Evolutionary conservation across 2,329 filamentous ascomycete genomes (phyloP), one percentile per base, ranked within the genome.

Genomic region (Talaromyces albobiverticillius): DNA sequence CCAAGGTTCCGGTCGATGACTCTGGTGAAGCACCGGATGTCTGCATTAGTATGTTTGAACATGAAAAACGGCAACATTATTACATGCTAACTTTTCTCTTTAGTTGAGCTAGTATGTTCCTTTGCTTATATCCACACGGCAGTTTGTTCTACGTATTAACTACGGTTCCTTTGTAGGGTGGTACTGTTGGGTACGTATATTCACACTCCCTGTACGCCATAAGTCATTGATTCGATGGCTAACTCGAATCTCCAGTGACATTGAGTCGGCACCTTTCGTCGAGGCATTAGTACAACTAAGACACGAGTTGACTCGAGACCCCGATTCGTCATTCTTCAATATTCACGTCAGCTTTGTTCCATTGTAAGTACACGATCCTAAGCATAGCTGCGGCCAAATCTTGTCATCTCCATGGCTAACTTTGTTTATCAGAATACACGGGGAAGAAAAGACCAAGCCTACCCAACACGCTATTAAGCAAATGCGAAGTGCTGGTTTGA

Each of bases 391-490:
- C n/a, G n/a, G n/a, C n/a, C n/a, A n/a, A n/a, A n/a, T n/a, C n/a
- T n/a, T n/a, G n/a, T n/a, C n/a, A n/a, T n/a, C n/a, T 29, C 26
- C 87, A 36, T 29, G 5, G 10, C 26, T 29, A 29, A 29, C 10
- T 29, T 5, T n/a, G n/a, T n/a, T 6, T 10, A 10, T 29, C 26
- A 29, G 26, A 29, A 29, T 29, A 29, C 26, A 29, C 14, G 82
- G 83, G 31, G 87, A 97, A 78, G 86, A 95, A 72, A 97, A 97
- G 83, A 97, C 92, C 9, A 97, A 97, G 77, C 94, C 94, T 0
- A 99, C 94, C 0, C 94, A 99, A 71, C 85, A 90, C 64, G 90
- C 93, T 23, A 90, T 97, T 64, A 87, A 87, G 67, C 84, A 88
- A 64, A 86, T 92, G 58, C 87, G 93, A 59, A 53, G 48, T 18